phyloP scores from a whole-genome alignment of 345 rosid genomes.

The Syzygium grande region DNA sequence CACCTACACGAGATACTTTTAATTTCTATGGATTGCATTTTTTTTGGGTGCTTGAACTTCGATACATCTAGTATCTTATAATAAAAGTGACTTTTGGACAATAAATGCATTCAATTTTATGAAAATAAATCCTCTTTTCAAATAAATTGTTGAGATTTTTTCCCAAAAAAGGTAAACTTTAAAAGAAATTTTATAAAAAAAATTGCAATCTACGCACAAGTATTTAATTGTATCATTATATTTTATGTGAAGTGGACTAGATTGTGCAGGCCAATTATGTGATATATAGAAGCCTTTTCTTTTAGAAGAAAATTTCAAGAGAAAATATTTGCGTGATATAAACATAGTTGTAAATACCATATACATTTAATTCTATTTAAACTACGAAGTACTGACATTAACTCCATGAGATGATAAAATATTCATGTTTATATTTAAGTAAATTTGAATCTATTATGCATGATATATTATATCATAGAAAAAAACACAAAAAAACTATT shows the following conservation, averaged over 20 bases:
- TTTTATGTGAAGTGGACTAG: neutral
- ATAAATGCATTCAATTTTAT: neutral
- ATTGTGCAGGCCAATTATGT: neutral
- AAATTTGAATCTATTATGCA: neutral
- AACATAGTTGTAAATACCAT: neutral
- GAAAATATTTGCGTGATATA: neutral
- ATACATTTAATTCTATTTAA: neutral
- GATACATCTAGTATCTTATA: neutral
- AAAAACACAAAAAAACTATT: neutral
- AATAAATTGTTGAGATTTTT: no score
- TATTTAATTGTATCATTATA: neutral
- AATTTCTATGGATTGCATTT: no score
- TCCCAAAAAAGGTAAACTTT: neutral
- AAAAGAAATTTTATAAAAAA: neutral
- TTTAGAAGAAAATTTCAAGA: neutral
- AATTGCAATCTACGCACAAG: neutral
- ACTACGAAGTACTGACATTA: neutral
- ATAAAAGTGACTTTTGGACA: no score
- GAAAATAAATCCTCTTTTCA: neutral
- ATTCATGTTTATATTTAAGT: neutral
- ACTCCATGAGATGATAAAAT: neutral
- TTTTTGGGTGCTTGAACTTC: no score
- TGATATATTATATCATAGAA: neutral
- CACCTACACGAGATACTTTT: no score
- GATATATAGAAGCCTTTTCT: neutral